Percentiles rank a stretch among this genome's conserved stretches.
Conservation (phyloP, 2,329 filamentous ascomycete genomes). For the Coniochaeta pulveracea region DNA sequence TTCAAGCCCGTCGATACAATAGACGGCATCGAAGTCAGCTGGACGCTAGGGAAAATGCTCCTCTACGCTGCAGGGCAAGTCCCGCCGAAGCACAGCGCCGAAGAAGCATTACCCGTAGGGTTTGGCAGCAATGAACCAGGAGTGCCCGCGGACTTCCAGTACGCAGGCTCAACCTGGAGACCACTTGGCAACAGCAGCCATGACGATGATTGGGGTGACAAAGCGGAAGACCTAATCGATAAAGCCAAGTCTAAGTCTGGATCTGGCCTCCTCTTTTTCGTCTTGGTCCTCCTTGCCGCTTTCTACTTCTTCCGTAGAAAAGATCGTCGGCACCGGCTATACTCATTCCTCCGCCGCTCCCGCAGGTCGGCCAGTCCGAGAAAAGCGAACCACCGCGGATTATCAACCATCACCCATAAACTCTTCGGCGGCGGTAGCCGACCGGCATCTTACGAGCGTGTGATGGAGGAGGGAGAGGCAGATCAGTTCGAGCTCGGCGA, state of each 20-base stretch:
- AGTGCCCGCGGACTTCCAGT: conserved; percentile 72
- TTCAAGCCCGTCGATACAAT: conserved; percentile 94
- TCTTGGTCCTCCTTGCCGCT: conserved; percentile 59
- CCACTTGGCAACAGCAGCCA: conserved; percentile 21
- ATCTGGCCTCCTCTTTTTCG: conserved; percentile 65
- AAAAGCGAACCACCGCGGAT: conserved; percentile 27
- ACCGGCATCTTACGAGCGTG: conserved; percentile 61
- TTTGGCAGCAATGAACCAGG: conserved; percentile 74
- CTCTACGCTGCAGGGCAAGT: conserved; percentile 89
- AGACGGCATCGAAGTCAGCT: conserved; percentile 83
- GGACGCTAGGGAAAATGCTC: conserved; percentile 94
- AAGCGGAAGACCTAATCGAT: conserved; percentile 48
- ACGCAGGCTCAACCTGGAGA: conserved; percentile 51
- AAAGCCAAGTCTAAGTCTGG: conserved; percentile 56
- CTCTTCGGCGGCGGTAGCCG: conserved; percentile 49
- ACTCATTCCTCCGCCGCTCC: conserved; percentile 29
- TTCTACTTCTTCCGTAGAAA: conserved; percentile 69
- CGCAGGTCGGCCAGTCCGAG: conserved; percentile 32
- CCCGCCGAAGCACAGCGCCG: conserved; percentile 46
- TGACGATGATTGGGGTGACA: conserved; percentile 42
- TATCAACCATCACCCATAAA: conserved; percentile 44
- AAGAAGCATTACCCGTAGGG: conserved; percentile 62
- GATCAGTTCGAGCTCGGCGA: conserved; percentile 70
- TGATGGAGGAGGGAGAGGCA: conserved; percentile 69
- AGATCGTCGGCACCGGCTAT: conserved; percentile 56